Conservation (phyloP, 352 stramenopile genomes). For the Phytopythium oedochilum region DNA sequence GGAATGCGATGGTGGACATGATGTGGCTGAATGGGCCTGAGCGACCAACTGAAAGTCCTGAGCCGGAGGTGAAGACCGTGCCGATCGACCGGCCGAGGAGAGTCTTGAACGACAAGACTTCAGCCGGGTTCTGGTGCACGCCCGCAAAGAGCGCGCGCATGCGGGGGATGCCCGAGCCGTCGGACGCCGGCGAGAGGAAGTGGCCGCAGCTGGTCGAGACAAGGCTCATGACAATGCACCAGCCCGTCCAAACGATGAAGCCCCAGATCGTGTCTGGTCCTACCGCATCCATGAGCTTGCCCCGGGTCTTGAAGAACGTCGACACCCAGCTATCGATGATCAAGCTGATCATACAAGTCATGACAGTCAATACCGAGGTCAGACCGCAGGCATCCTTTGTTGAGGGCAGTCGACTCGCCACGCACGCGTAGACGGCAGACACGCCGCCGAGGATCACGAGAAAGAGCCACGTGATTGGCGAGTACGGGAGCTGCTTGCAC, state of each 20-base stretch:
- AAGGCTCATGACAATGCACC: conserved; percentile 46
- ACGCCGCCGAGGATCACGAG: conserved; percentile 52
- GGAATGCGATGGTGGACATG: conserved; percentile 66
- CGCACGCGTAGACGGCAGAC: conserved; percentile 62
- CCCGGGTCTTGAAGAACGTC: conserved; percentile 56
- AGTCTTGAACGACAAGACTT: conserved; percentile 55
- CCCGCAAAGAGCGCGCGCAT: conserved; percentile 74
- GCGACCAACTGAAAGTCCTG: conserved; percentile 61
- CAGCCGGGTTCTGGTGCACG: conserved; percentile 66
- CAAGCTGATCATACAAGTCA: conserved; percentile 19
- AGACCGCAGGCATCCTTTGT: neutral
- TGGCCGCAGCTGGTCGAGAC: conserved; percentile 54
- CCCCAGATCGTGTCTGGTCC: conserved; percentile 51
- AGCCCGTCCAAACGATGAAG: conserved; percentile 66
- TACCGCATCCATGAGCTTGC: conserved; percentile 46
- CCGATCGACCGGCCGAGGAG: conserved; percentile 67
- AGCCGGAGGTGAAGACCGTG: conserved; percentile 58
- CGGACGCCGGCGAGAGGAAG: conserved; percentile 56
- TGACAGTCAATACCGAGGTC: neutral
- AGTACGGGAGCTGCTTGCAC: conserved; percentile 79
- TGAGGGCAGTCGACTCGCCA: neutral
- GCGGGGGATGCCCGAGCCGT: conserved; percentile 72
- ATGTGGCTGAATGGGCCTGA: conserved; percentile 75
- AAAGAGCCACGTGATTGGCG: conserved; percentile 78
- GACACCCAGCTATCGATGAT: conserved; percentile 66